phyloP scores from a whole-genome alignment of 2,329 filamentous ascomycete genomes.

The Talaromyces rugulosus region DNA sequence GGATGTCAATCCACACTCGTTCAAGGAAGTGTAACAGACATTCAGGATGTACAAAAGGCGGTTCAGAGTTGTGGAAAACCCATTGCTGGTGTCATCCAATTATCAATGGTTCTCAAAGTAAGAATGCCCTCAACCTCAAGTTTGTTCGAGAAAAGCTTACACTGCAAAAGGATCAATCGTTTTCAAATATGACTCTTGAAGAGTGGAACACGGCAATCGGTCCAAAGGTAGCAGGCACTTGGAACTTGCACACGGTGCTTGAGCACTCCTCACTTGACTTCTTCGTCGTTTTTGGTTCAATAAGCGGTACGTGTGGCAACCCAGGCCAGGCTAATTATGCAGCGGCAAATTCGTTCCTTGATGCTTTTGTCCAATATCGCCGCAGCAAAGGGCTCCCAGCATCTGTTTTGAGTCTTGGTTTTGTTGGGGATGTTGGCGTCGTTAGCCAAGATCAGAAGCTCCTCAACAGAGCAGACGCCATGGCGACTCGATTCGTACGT shows the following conservation, averaged over 20 bases:
- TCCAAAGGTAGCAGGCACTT: conserved; percentile 38
- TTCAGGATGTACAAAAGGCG: background rate
- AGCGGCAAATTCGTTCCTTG: conserved; percentile 20
- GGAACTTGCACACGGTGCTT: conserved; percentile 18
- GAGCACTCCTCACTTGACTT: conserved; percentile 28
- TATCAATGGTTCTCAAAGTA: background rate
- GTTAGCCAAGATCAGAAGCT: background rate
- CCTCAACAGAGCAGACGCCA: background rate
- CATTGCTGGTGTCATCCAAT: background rate
- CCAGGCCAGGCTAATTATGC: conserved; percentile 36
- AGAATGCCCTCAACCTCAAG: background rate
- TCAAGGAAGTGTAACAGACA: background rate
- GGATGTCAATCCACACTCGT: background rate
- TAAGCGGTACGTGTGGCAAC: conserved; percentile 20
- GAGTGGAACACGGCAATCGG: conserved; percentile 22
- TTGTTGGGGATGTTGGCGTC: background rate
- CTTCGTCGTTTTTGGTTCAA: conserved; percentile 34
- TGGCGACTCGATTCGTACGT: background rate
- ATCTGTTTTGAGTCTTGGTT: background rate
- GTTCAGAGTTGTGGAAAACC: background rate
- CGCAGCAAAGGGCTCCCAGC: background rate
- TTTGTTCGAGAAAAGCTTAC: background rate
- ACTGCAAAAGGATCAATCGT: conserved; percentile 10
- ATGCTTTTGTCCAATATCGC: conserved; percentile 9
- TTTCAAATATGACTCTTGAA: conserved; percentile 28